phyloP scores from a whole-genome alignment of 1,284 basidiomycete genomes.

The Laetiporus sulphureus region DNA sequence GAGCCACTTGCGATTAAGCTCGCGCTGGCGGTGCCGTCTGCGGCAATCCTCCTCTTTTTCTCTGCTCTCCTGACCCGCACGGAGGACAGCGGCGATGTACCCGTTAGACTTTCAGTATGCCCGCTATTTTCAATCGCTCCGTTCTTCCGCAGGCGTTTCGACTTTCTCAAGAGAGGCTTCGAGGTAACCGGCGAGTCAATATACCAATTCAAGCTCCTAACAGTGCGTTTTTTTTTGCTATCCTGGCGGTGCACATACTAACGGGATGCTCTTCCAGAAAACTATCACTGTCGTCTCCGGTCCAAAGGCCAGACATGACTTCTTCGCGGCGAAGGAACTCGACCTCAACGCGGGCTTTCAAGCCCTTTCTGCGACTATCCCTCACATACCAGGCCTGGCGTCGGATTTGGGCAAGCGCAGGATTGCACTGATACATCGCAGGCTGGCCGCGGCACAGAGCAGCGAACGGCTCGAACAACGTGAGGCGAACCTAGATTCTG shows the following conservation, averaged over 20 bases:
- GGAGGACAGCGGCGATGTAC: constrained; percentile 32
- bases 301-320: constrained; percentile 57
- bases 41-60: constrained; percentile 41
- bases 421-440: constrained; percentile 61
- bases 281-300: constrained; percentile 67
- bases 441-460: constrained; percentile 53
- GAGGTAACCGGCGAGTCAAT: constrained; percentile 52
- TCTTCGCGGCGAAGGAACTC: constrained; percentile 59
- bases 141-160: constrained; percentile 61
- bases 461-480: constrained; percentile 50
- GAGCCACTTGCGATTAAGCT: constrained; percentile 48
- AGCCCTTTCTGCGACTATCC: constrained; percentile 67
- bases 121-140: constrained; percentile 50
- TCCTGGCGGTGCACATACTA: constrained; percentile 7
- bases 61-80: constrained; percentile 29
- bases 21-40: constrained; percentile 45
- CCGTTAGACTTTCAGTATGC: constrained; percentile 47
- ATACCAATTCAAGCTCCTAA: constrained; percentile 64
- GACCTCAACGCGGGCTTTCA: constrained; percentile 73
- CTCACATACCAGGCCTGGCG: constrained; percentile 66
- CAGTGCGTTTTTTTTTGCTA: constrained; percentile 22
- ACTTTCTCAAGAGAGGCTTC: constrained; percentile 67
- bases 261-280: constrained; percentile 42
- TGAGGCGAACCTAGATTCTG: constrained; percentile 30
- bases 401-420: constrained; percentile 54